These are phyloP conservation scores for Trametes sanguinea DNA, from an alignment of 768 basidiomycete species.

Conservation along the genomic window DNA sequence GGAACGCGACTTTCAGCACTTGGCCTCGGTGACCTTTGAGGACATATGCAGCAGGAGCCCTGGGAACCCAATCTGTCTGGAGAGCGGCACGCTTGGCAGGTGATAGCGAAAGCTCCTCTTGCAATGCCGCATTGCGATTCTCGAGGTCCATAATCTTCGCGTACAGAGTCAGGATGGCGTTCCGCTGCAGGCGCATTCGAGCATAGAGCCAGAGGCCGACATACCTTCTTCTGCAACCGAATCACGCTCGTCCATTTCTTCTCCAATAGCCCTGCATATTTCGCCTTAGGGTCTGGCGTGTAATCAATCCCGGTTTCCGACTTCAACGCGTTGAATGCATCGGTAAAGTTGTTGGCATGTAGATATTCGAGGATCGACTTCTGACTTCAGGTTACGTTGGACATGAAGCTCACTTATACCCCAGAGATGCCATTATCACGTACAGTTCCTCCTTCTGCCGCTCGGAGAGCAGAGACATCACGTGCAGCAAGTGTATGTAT, in stretches of 20 bases:
- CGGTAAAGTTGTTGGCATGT: conserved; percentile 61
- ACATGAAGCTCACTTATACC: conserved; percentile 14
- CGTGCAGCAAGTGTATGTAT: background rate
- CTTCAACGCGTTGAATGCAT: conserved; percentile 62
- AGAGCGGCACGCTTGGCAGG: conserved; percentile 57
- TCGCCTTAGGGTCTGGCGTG: conserved; percentile 82
- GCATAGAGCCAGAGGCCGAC: background rate
- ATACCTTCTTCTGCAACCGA: conserved; percentile 91
- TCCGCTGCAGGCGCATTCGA: background rate
- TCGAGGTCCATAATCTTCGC: conserved; percentile 93
- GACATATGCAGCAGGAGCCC: conserved; percentile 82
- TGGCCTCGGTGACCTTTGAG: conserved; percentile 47
- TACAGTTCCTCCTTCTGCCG: conserved; percentile 51
- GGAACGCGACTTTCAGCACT: conserved; percentile 48
- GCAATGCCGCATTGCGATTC: conserved; percentile 73
- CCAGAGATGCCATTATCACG: conserved; percentile 28
- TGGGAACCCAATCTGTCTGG: conserved; percentile 86
- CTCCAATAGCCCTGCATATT: conserved; percentile 84
- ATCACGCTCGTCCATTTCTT: conserved; percentile 99
- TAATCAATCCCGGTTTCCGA: conserved; percentile 59
- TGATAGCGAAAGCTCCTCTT: conserved; percentile 64
- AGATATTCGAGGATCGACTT: conserved; percentile 83
- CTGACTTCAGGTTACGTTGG: conserved; percentile 48
- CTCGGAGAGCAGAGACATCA: conserved; percentile 48
- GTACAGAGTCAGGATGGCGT: background rate